phyloP scores from a whole-genome alignment of 2,329 filamentous ascomycete species.

The Scytalidium sp. region DNA sequence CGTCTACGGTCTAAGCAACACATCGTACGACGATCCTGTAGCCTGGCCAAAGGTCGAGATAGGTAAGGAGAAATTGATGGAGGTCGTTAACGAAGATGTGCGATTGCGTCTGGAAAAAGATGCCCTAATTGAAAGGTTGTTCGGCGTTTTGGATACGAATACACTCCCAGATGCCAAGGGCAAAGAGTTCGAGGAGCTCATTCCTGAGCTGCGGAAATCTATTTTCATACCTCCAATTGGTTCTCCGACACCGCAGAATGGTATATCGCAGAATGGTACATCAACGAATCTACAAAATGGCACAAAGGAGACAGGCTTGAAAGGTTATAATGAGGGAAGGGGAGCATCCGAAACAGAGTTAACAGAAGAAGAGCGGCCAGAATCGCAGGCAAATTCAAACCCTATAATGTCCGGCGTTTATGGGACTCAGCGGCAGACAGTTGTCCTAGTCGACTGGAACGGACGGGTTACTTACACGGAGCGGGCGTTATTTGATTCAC shows the following conservation, averaged over 20 bases:
- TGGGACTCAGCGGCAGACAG: conserved; percentile 62
- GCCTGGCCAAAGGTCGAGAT: conserved; percentile 60
- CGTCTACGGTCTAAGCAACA: conserved; percentile 61
- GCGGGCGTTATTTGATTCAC: conserved; percentile 56
- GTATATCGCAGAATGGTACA: conserved; percentile 39
- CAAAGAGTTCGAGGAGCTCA: conserved; percentile 49
- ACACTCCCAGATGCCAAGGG: conserved; percentile 43
- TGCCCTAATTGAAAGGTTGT: conserved; percentile 48
- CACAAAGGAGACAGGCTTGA: neutral
- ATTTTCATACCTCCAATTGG: conserved; percentile 60
- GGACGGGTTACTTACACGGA: conserved; percentile 59
- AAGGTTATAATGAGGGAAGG: neutral
- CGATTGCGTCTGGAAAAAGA: conserved; percentile 38
- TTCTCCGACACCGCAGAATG: conserved; percentile 26
- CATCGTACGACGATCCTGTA: conserved; percentile 49
- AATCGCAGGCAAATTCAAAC: conserved; percentile 37
- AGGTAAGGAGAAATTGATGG: conserved; percentile 34
- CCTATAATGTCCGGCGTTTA: conserved; percentile 54
- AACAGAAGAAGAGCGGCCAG: conserved; percentile 35
- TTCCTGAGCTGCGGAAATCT: conserved; percentile 53
- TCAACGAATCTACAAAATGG: conserved; percentile 11
- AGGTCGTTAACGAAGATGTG: conserved; percentile 40
- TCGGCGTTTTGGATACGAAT: conserved; percentile 53
- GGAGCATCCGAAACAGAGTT: conserved; percentile 25
- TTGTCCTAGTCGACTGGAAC: conserved; percentile 60